Evolutionary conservation across 768 basidiomycete species (phyloP).

Genomic region (Rhodotorula diobovata): DNA sequence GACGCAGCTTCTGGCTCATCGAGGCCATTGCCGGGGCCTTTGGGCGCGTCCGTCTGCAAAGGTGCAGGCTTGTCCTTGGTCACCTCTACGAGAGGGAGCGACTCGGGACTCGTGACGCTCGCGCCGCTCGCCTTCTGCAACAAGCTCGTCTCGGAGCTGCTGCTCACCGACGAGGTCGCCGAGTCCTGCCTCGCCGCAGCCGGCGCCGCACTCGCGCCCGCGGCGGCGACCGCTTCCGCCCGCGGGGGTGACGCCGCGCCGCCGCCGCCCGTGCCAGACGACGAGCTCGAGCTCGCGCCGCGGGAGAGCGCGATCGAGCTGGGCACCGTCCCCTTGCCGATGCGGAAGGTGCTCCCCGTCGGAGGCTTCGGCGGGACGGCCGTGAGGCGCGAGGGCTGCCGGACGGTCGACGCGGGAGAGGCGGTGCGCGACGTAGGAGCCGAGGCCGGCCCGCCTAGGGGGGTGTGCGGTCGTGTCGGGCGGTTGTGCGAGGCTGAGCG

Average conservation of each 20-base stretch:
- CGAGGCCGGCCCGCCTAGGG: background rate
- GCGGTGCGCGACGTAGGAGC: conserved; percentile 4
- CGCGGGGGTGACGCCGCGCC: too few species aligned
- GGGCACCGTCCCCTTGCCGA: conserved; percentile 30
- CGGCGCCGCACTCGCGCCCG: too few species aligned
- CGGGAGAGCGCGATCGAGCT: background rate
- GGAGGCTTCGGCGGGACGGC: conserved; percentile 15
- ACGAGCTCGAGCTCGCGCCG: background rate
- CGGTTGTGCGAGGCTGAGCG: conserved; percentile 21
- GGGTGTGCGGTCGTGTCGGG: conserved; percentile 1
- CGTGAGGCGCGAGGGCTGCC: conserved; percentile 18
- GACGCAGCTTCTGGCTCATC: too few species aligned
- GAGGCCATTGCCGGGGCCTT: too few species aligned
- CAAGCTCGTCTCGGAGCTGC: background rate
- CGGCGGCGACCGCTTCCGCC: background rate
- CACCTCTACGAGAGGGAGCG: background rate
- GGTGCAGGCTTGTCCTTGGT: background rate
- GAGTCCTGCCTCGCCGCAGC: background rate
- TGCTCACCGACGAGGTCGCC: background rate
- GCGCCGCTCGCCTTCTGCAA: conserved; percentile 7
- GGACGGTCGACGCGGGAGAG: conserved; percentile 1
- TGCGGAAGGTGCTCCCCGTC: conserved; percentile 22
- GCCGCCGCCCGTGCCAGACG: background rate
- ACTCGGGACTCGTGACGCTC: conserved; percentile 27
- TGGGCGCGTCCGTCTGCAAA: background rate